Evolutionary conservation across 2,329 filamentous ascomycete species (phyloP), one percentile per base, ranked within the genome.

Genomic region (Berkeleyomyces rouxiae): DNA sequence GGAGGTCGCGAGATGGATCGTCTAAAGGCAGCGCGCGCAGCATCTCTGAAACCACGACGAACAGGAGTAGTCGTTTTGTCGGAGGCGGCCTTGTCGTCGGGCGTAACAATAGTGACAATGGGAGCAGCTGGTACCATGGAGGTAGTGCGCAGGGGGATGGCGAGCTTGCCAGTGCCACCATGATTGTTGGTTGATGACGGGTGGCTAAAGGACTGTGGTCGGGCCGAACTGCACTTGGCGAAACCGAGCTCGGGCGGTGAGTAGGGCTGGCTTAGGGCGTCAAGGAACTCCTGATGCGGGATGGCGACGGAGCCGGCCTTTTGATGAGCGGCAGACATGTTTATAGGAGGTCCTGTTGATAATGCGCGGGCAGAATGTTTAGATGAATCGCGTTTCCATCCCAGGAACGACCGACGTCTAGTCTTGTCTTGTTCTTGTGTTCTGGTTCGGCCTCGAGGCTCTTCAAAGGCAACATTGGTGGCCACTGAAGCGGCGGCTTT

Each of bases 391-490:
- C 62, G 58, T 31, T 64, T 64, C 62, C 62, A 64, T 4, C 58
- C 58, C 36, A 64, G 51, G 51, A 64, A 64, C 40, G 62, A 64
- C 36, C 59, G 43, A 31, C 63, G 59, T 55, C 58, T 64, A 23
- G 59, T 23, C n/a, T 61, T 61, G 13, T 61, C 59, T 31, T 31
- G 55, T 4, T 63, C 61, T 59, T 61, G 59, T n/a, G 40, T 40
- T 58, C 16, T 59, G 46, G 55, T 11, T 46, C 58, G 57, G 16
- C 62, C 58, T 39, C 40, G 59, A 57, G 47, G 42, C 31, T 65
- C 63, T 16, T 61, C 65, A 63, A 63, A 62, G 10, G 49, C 43
- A 44, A 64, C 49, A 58, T 51, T 63, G 49, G 59, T 47, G 10
- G 62, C 31, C 51, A 36, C 62, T 40, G 62, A 39, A 40, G 62